Evolutionary conservation across 768 basidiomycete genomes (phyloP), one percentile per base, ranked within the genome.

Genomic region (Agaricus bisporus): DNA sequence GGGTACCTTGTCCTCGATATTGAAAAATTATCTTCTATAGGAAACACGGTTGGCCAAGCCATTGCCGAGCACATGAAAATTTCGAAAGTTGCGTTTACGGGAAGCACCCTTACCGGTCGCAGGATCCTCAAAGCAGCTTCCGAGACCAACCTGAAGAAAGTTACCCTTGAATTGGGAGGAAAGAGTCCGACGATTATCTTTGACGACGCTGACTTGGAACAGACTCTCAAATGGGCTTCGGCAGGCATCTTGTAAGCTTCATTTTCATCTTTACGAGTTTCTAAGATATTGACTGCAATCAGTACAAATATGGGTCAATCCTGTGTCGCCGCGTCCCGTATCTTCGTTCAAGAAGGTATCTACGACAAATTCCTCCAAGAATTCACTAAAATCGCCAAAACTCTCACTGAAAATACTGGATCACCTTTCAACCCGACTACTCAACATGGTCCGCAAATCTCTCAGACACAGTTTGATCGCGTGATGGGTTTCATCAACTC

Each of bases 281-380:
- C 4, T 22, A 4, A 22, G 22, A 22, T 22, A 22, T 41, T 14
- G 35, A 35, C 47, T 32, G 12, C 20, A 43, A 15, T 20, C 22
- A 65, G 62, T 54, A 57, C 62, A 56, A 66, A 71, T 58, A 68
- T 66, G 63, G 70, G 91, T 25, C 91, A 93, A 68, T 73, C 78
- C n/a, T 93, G 91, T 71, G 81, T 81, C 59, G 89, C 89, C 12
- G 87, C 89, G 10, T 87, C 89, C 28, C 81, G 92, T 57, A 82
- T 93, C 61, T 91, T 78, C 62, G 88, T 94, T 5, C 90, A 93
- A 63, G 82, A 77, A 55, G 70, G 73, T 3, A 81, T 93, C 61
- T 92, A 93, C 70, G 89, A 92, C 66, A 66, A 81, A 57, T 93
- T 93, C 74, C 62, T 92, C 49, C 62, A 68, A 48, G 66, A 57